A percentile compares a stretch with the other conserved stretches of the same genome.
Conservation (phyloP, 768 basidiomycete genomes). For the Cystofilobasidium macerans region DNA sequence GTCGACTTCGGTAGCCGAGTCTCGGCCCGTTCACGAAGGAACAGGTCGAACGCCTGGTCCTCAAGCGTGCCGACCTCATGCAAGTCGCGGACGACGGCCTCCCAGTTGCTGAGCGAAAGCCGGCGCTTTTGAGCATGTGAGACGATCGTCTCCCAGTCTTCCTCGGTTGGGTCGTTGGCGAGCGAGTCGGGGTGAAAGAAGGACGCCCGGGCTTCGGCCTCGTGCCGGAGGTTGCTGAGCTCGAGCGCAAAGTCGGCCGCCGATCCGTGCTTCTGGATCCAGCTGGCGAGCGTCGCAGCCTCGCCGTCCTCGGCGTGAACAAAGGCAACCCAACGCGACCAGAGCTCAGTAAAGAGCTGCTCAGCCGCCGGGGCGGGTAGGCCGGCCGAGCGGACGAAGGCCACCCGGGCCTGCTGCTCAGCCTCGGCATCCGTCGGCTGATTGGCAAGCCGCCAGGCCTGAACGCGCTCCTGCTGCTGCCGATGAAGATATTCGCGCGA, state of each 20-base stretch:
- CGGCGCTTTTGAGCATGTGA: slow-evolving; percentile 7
- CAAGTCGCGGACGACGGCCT: background rate
- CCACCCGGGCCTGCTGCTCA: background rate
- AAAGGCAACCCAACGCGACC: background rate
- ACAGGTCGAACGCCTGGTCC: background rate
- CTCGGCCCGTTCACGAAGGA: background rate
- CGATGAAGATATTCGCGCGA: background rate
- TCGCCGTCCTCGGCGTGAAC: background rate
- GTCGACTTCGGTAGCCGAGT: background rate
- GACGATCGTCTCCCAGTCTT: slow-evolving; percentile 7
- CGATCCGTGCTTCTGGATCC: background rate
- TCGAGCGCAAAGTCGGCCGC: background rate
- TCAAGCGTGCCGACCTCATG: slow-evolving; percentile 3
- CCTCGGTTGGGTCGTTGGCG: slow-evolving; percentile 2
- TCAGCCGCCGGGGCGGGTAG: background rate
- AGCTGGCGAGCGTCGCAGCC: background rate
- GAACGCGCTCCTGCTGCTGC: background rate
- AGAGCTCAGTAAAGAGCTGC: background rate
- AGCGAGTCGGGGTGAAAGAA: slow-evolving; percentile 8
- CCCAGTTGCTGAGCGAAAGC: slow-evolving; percentile 7
- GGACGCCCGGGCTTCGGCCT: background rate
- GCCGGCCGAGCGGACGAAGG: background rate
- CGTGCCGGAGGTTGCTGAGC: slow-evolving; percentile 3
- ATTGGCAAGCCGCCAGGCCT: background rate
- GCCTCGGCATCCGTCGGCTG: background rate